A percentile compares a stretch with the other conserved stretches of the same genome.
phyloP scores from a whole-genome alignment of 2,329 filamentous ascomycete species.

The Coniochaeta sp. region DNA sequence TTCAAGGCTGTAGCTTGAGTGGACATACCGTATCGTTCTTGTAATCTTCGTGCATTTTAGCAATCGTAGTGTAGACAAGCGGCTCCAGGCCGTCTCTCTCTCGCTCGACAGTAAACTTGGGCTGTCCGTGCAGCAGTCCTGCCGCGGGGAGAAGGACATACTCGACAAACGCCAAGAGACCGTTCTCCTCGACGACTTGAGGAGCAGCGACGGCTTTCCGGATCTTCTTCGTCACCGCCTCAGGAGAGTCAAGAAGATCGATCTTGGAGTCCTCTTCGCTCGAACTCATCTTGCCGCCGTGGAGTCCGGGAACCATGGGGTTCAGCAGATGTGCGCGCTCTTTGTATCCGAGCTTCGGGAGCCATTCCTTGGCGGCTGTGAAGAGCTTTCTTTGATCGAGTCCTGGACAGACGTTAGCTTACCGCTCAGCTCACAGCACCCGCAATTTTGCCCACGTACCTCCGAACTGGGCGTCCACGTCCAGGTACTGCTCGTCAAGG shows the following conservation, averaged over 20 bases:
- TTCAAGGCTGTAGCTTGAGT: slow-evolving; percentile 5
- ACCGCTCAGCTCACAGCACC: background rate
- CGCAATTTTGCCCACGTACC: slow-evolving; percentile 33
- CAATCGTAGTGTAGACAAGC: slow-evolving; percentile 70
- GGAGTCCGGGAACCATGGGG: slow-evolving; percentile 83
- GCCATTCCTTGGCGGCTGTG: slow-evolving; percentile 72
- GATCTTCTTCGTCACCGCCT: slow-evolving; percentile 72
- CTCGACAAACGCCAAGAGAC: slow-evolving; percentile 78
- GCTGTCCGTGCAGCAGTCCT: slow-evolving; percentile 46
- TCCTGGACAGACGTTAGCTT: background rate
- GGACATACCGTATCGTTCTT: slow-evolving; percentile 60
- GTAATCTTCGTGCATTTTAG: slow-evolving; percentile 74
- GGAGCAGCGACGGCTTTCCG: slow-evolving; percentile 77
- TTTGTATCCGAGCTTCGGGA: slow-evolving; percentile 80
- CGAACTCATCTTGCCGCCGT: slow-evolving; percentile 80
- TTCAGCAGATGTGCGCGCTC: slow-evolving; percentile 51
- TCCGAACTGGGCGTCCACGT: slow-evolving; percentile 83
- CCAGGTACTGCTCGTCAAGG: slow-evolving; percentile 82
- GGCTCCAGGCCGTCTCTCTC: slow-evolving; percentile 60
- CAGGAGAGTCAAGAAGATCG: slow-evolving; percentile 76
- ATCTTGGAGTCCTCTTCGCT: slow-evolving; percentile 78
- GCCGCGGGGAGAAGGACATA: slow-evolving; percentile 75
- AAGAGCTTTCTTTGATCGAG: slow-evolving; percentile 87
- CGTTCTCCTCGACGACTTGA: slow-evolving; percentile 73
- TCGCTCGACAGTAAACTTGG: slow-evolving; percentile 62